Percentiles rank a stretch among this genome's conserved stretches.
Conservation (phyloP, 2,329 filamentous ascomycete genomes). For the Colletotrichum eremochloae region DNA sequence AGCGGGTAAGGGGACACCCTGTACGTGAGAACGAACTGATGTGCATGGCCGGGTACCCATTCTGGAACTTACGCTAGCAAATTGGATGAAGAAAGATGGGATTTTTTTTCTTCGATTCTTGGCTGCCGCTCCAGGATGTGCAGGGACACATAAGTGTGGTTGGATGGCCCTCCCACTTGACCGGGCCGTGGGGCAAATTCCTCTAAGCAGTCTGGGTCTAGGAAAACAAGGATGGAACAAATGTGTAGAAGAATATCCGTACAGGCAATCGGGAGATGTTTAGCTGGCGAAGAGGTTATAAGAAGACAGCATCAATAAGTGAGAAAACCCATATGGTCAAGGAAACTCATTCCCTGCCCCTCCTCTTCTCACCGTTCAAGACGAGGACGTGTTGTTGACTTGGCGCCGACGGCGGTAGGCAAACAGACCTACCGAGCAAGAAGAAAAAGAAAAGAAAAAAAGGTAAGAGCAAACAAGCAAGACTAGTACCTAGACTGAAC, state of each 20-base stretch:
- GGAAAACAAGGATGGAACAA: background rate
- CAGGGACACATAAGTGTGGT: slow-evolving; percentile 37
- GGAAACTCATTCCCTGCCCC: background rate
- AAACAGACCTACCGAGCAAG: background rate
- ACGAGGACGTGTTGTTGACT: background rate
- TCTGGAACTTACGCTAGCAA: slow-evolving; percentile 39
- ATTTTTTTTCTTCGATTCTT: slow-evolving; percentile 42
- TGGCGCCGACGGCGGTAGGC: background rate
- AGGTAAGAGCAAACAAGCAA: background rate
- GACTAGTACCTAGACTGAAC: background rate
- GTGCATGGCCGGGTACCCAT: slow-evolving; percentile 37
- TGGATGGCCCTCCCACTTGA: slow-evolving; percentile 32
- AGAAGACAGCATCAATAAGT: background rate
- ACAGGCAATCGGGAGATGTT: background rate
- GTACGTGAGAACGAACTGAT: slow-evolving; percentile 36
- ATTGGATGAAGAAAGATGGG: slow-evolving; percentile 42
- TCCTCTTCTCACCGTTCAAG: background rate
- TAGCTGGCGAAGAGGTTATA: background rate
- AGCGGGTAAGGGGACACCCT: slow-evolving; percentile 38
- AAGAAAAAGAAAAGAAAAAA: background rate
- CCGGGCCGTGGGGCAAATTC: slow-evolving; percentile 30
- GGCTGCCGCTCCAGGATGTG: slow-evolving; percentile 35
- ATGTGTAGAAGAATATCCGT: background rate
- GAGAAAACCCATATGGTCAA: background rate
- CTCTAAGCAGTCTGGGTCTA: background rate